Conservation (phyloP, 495 filamentous ascomycete genomes). For the Lasiosphaeria ovina region DNA sequence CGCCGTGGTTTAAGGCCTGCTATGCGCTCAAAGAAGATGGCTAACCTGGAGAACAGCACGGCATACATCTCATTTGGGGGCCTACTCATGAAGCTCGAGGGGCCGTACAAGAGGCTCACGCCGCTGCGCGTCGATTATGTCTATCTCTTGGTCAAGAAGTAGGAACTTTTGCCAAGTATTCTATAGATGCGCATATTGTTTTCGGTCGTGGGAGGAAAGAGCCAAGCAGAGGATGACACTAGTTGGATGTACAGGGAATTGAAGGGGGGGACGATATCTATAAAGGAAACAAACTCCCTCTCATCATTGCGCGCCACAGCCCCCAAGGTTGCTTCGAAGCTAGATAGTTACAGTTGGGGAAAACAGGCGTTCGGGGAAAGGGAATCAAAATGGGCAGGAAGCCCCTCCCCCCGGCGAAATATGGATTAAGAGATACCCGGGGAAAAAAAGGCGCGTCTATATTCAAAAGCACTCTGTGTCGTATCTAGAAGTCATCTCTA, state of each 20-base stretch:
- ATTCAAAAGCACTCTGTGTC: conserved; percentile 7
- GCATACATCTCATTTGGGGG: conserved; percentile 92
- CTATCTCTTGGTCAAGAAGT: conserved; percentile 89
- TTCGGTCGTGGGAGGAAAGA: not conserved
- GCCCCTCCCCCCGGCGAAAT: not conserved
- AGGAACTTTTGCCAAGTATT: conserved; percentile 19
- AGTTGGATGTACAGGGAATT: too few species aligned
- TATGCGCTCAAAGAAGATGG: not conserved
- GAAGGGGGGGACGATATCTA: conserved; percentile 2
- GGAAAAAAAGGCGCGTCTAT: conserved; percentile 11
- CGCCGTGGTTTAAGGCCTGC: not conserved
- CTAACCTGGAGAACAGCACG: conserved; percentile 59
- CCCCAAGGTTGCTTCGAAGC: too few species aligned
- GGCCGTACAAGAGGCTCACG: conserved; percentile 94
- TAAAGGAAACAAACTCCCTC: not conserved
- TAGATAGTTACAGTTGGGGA: not conserved
- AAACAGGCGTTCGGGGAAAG: conserved; percentile 11
- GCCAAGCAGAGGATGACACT: not conserved
- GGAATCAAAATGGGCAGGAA: conserved; percentile 5
- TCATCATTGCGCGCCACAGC: not conserved
- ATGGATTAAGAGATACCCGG: conserved; percentile 26
- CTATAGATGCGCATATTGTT: too few species aligned
- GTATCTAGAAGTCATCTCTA: conserved; percentile 4
- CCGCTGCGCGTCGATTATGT: conserved; percentile 86
- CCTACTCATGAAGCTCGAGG: conserved; percentile 82